Percentiles rank a stretch among this genome's conserved stretches.
phyloP scores from a whole-genome alignment of 164 flowering plant species.

The Magnolia kwangsiensis region DNA sequence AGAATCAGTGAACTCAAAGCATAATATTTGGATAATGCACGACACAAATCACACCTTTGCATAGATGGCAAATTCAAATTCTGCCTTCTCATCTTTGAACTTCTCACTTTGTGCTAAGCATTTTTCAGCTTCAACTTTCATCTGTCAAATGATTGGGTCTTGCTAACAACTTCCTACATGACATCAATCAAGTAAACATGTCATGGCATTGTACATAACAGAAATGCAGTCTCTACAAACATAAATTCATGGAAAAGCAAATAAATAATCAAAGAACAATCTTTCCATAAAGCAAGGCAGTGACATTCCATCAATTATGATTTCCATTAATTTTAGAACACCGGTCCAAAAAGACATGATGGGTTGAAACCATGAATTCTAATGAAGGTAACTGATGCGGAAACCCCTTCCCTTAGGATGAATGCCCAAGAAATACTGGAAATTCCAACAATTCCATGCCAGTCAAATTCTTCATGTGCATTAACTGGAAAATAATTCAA shows the following conservation, averaged over 20 bases:
- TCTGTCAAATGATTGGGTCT: conserved; percentile 53
- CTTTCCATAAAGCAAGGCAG: neutral
- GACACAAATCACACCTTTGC: conserved; percentile 52
- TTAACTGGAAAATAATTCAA: no score
- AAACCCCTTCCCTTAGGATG: neutral
- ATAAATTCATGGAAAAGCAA: neutral
- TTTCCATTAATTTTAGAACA: neutral
- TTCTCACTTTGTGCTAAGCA: conserved; percentile 73
- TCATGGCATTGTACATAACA: neutral
- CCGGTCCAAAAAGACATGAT: neutral
- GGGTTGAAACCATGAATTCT: neutral
- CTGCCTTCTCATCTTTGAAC: conserved; percentile 58
- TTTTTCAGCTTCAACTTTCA: conserved; percentile 75
- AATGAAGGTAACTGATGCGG: neutral
- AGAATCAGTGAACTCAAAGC: neutral
- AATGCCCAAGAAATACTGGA: neutral
- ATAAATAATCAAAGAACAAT: neutral
- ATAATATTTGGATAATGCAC: neutral
- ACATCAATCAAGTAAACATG: conserved; percentile 6
- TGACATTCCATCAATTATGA: neutral
- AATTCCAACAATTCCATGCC: no score
- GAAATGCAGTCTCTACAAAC: neutral
- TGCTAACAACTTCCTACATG: conserved; percentile 67
- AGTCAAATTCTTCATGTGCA: no score
- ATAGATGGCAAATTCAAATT: conserved; percentile 68